These are phyloP conservation scores for Pythium rishiriense DNA, from an alignment of 352 stramenopile genomes.

Conservation along the genomic window DNA sequence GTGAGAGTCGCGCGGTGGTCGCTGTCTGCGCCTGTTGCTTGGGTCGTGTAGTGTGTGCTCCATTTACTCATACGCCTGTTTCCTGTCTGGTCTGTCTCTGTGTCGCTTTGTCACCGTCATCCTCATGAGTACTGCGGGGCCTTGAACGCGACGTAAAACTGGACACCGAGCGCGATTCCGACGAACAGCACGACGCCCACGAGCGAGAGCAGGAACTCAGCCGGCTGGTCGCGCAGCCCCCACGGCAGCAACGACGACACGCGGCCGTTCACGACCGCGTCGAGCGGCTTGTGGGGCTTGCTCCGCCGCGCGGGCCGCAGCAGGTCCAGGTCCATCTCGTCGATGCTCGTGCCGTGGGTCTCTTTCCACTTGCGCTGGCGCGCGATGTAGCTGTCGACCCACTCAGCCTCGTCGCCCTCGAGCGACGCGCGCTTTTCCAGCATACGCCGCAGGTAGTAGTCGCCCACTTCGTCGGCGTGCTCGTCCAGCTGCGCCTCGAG, in stretches of 20 bases:
- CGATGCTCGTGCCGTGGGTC: slow-evolving; percentile 35
- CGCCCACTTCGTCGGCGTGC: slow-evolving; percentile 25
- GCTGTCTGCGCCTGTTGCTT: too few relatives aligned
- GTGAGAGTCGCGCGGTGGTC: too few relatives aligned
- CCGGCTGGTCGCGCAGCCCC: slow-evolving; percentile 7
- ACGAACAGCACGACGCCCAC: slow-evolving; percentile 20
- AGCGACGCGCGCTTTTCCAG: slow-evolving; percentile 24
- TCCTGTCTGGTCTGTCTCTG: not conserved
- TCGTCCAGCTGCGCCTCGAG: slow-evolving; percentile 25
- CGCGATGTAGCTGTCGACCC: slow-evolving; percentile 34
- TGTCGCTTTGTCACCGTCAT: not conserved
- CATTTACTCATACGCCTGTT: too few relatives aligned
- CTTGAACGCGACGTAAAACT: slow-evolving; percentile 29
- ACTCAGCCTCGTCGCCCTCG: slow-evolving; percentile 29
- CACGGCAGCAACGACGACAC: slow-evolving; percentile 11
- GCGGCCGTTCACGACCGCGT: slow-evolving; percentile 13
- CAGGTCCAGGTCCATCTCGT: slow-evolving; percentile 31
- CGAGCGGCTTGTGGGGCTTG: too few relatives aligned
- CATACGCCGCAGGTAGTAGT: slow-evolving; percentile 36
- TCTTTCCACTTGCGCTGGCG: slow-evolving; percentile 36
- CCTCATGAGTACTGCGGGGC: slow-evolving; percentile 15
- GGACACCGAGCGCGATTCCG: slow-evolving; percentile 19
- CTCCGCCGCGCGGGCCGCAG: not conserved
- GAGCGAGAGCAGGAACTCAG: slow-evolving; percentile 16
- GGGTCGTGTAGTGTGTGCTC: too few relatives aligned